Percentiles rank a stretch among this genome's conserved stretches.
These are phyloP conservation scores for Marasmius fiardii DNA, from an alignment of 1,284 basidiomycete species.

Conservation along the genomic window DNA sequence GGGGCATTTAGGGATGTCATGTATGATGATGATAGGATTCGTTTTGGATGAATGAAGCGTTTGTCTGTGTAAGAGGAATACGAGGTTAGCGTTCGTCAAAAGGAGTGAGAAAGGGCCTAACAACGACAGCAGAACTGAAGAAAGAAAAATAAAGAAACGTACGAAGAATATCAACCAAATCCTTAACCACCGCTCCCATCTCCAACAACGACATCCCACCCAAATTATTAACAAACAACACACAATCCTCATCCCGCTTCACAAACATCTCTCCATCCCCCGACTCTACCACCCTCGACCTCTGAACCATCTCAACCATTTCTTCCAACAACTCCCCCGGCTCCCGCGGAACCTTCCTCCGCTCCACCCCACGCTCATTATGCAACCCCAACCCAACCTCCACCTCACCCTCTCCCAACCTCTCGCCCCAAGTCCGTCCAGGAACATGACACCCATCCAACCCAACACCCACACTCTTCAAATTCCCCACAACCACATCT, in stretches of 20 bases:
- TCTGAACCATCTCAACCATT: conserved; percentile 33
- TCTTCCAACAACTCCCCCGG: conserved; percentile 29
- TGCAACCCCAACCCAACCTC: conserved; percentile 57
- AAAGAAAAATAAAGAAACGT: conserved; percentile 1
- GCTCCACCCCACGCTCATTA: conserved; percentile 52
- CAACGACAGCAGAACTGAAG: no score
- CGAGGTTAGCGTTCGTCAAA: neutral
- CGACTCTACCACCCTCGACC: neutral
- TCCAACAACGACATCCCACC: conserved; percentile 54
- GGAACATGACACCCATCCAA: conserved; percentile 58
- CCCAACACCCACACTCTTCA: conserved; percentile 50
- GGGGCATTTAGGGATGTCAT: conserved; percentile 39
- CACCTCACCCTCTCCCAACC: conserved; percentile 30
- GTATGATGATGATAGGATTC: conserved; percentile 33
- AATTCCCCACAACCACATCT: conserved; percentile 38
- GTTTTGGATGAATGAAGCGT: conserved; percentile 22
- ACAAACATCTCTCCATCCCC: neutral
- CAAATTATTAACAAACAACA: conserved; percentile 53
- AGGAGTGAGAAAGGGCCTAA: neutral
- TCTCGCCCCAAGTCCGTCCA: conserved; percentile 31
- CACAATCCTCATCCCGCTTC: conserved; percentile 27
- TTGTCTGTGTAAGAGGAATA: conserved; percentile 8
- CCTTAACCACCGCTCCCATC: conserved; percentile 46
- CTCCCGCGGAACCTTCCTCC: conserved; percentile 25
- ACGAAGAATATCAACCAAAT: conserved; percentile 39